Evolutionary conservation across 176 grass and related monocot species (phyloP).

Genomic region (Aegilops longissima): DNA sequence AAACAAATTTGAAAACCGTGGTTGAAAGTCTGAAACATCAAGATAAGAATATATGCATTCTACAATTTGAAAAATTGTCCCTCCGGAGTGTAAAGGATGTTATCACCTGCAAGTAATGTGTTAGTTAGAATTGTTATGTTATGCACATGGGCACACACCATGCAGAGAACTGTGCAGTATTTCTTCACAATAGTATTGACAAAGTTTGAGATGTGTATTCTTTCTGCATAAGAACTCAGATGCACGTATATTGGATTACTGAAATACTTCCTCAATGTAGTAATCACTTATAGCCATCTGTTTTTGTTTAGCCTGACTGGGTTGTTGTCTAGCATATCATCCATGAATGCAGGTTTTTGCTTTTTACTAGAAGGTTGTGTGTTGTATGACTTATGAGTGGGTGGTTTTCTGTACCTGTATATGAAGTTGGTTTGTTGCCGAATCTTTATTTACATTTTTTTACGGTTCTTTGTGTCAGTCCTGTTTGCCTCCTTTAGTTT

Average conservation of each 20-base stretch:
- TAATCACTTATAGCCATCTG: background rate
- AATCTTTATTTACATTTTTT: background rate
- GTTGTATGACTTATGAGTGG: background rate
- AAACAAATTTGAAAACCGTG: background rate
- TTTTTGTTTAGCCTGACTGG: background rate
- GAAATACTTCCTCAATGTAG: background rate
- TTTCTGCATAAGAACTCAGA: conserved; percentile 5
- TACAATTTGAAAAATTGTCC: background rate
- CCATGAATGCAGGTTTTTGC: background rate
- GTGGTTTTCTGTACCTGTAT: background rate
- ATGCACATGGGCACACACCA: background rate
- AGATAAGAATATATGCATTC: background rate
- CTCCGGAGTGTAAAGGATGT: background rate
- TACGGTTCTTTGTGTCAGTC: background rate
- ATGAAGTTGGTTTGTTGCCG: background rate
- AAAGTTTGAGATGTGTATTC: background rate
- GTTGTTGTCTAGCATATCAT: background rate
- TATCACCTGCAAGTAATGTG: background rate
- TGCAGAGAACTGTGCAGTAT: background rate
- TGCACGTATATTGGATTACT: background rate
- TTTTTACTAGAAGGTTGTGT: background rate
- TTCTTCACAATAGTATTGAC: background rate
- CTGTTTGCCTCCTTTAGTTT: background rate
- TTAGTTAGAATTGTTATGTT: conserved; percentile 8
- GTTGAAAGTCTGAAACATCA: background rate